Evolutionary conservation across 2,329 filamentous ascomycete genomes (phyloP).

Genomic region (Trichoderma aggressivum): DNA sequence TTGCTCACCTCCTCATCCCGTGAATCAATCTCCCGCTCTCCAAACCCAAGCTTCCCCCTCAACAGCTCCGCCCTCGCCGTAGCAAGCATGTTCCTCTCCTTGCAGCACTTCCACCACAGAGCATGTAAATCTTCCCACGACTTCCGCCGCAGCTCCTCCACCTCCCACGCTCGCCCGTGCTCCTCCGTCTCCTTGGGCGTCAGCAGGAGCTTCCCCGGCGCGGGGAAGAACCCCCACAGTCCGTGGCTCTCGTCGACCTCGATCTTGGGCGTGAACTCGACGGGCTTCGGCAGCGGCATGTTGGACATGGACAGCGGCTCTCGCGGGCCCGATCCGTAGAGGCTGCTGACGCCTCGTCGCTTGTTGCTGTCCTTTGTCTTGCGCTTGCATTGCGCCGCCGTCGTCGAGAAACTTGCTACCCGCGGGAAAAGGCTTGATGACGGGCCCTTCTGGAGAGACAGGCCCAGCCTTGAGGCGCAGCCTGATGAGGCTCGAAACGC

Average conservation of each 20-base stretch:
- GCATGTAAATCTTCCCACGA: slow-evolving; percentile 90
- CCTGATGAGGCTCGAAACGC: slow-evolving; percentile 29
- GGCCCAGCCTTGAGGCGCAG: slow-evolving; percentile 22
- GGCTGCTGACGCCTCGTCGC: slow-evolving; percentile 74
- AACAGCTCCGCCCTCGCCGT: slow-evolving; percentile 70
- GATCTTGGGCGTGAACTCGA: slow-evolving; percentile 55
- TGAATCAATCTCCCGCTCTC: slow-evolving; percentile 61
- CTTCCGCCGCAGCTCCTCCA: slow-evolving; percentile 81
- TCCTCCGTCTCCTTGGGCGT: slow-evolving; percentile 67
- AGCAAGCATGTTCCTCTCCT: slow-evolving; percentile 85
- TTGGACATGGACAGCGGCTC: slow-evolving; percentile 72
- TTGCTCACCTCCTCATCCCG: slow-evolving; percentile 64
- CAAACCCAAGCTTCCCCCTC: slow-evolving; percentile 68
- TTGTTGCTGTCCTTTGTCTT: slow-evolving; percentile 70
- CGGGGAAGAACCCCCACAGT: slow-evolving; percentile 87
- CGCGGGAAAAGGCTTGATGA: slow-evolving; percentile 9
- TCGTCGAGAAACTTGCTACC: slow-evolving; percentile 51
- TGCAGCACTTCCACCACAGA: slow-evolving; percentile 92
- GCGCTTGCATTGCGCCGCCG: slow-evolving; percentile 47
- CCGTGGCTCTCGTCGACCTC: slow-evolving; percentile 72
- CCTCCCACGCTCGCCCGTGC: slow-evolving; percentile 80
- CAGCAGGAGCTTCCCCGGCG: slow-evolving; percentile 62
- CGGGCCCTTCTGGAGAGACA: slow-evolving; percentile 4
- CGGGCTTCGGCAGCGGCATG: slow-evolving; percentile 68
- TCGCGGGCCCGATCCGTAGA: slow-evolving; percentile 72